Conservation (phyloP, 345 rosid species). For the Rhizophora mangle region DNA sequence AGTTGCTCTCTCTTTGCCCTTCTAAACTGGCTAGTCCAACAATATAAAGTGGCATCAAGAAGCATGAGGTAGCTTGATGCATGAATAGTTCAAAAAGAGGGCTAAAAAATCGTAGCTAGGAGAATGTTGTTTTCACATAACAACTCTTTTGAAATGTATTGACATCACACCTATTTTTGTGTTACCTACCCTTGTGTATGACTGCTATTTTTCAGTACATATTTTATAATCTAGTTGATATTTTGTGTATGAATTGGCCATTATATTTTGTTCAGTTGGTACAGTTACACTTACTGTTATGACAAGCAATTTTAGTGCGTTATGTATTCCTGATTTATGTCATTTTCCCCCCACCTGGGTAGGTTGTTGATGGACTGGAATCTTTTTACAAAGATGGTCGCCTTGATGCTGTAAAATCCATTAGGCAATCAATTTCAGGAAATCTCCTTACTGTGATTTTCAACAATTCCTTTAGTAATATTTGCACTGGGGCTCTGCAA, state of each 20-base stretch:
- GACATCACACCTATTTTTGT: background rate
- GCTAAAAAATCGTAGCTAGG: no score
- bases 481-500: slow-evolving; percentile 32
- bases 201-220: no score
- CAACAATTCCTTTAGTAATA: slow-evolving; percentile 31
- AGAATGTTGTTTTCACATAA: no score
- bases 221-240: no score
- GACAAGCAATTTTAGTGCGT: background rate
- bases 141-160: background rate
- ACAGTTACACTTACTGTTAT: background rate
- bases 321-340: background rate
- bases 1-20: no score
- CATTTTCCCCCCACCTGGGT: slow-evolving; percentile 17
- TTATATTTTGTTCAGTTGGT: background rate
- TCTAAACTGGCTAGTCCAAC: no score
- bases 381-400: slow-evolving; percentile 35
- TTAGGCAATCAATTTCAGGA: slow-evolving; percentile 54
- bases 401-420: slow-evolving; percentile 48
- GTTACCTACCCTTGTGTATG: no score
- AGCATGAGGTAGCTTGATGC: no score
- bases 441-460: slow-evolving; percentile 53
- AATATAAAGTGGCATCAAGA: no score
- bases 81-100: no score
- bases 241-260: no score
- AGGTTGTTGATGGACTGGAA: slow-evolving; percentile 72